Evolutionary conservation across 75 land plant genomes (phyloP).

Genomic region (Pinus taeda): DNA sequence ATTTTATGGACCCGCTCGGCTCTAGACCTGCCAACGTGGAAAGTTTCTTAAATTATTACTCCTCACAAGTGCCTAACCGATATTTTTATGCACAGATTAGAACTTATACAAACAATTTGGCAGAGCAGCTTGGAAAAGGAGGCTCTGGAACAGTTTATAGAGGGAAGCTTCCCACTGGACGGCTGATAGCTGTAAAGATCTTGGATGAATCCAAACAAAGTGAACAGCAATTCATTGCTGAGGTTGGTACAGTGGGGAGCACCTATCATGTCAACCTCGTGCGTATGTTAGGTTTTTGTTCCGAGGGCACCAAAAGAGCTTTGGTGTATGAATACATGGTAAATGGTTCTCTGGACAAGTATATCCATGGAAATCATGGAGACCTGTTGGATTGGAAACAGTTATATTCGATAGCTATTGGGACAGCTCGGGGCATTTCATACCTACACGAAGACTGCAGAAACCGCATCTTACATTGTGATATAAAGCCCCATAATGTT

Average conservation of each 20-base stretch:
- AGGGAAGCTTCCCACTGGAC: not conserved
- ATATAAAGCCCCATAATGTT: conserved; percentile 3
- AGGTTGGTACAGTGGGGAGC: conserved; percentile 27
- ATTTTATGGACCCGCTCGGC: no score
- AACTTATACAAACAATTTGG: not conserved
- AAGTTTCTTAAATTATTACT: no score
- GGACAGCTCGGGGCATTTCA: not conserved
- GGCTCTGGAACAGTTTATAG: conserved; percentile 13
- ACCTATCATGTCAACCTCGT: conserved; percentile 44
- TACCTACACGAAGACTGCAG: conserved; percentile 2
- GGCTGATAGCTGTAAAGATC: conserved; percentile 31
- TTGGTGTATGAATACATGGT: conserved; percentile 55
- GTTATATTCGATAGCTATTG: not conserved
- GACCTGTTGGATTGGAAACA: not conserved
- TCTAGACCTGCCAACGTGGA: no score
- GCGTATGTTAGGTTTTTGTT: conserved; percentile 37
- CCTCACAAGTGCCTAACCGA: no score
- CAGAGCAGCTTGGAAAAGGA: conserved; percentile 3
- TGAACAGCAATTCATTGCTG: conserved; percentile 29
- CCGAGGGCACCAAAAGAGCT: conserved; percentile 18
- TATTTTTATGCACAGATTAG: no score
- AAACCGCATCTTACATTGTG: conserved; percentile 3
- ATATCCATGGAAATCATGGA: conserved; percentile 1
- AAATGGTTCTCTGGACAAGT: conserved; percentile 36
- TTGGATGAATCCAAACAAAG: conserved; percentile 21